Evolutionary conservation across 352 stramenopile species (phyloP), one percentile per base, ranked within the genome.

Genomic region (Globisporangium barbulae): DNA sequence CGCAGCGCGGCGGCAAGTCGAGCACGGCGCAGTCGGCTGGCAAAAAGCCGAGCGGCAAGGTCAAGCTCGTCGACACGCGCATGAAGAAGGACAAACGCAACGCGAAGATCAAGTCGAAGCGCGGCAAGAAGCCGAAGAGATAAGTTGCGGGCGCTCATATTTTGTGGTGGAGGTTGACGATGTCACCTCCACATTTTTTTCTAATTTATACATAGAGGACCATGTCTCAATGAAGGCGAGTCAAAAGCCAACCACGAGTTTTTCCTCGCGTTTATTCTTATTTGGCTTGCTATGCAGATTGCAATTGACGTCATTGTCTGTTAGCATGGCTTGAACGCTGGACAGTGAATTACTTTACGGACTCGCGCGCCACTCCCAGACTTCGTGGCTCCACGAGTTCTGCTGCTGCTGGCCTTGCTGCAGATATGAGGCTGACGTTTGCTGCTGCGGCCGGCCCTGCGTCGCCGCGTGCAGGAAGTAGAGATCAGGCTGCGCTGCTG

Each of bases 11-110:
- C 41, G 82, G 85, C 8, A 68, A 67, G 9, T 73, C 72, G 22
- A 73, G 70, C 19, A 79, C 81, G 5, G 85, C 85, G 30, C 72
- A 75, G 60, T 85, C 79, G 28, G 73, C 71, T 10, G 79, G 74
- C 56, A 96, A 96, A 75, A 96, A 96, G 70, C 75, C 72, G 19
- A 78, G 80, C 22, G 88, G 89, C 65, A 96, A 93, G 60, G 85
- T 99, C 35, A 99, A 99, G 70, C 74, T 99, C 22, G 97, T 99
- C 3, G 98, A 99, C 68, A 92, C 96, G 65, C 87, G 98, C 65
- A 98, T 99, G 91, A 99, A 98, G 81, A 98, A 83, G 65, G 97
- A 99, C 78, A 99, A 96, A 75, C 84, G 84, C 64, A 94, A 94
- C 58, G 75, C 77, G 41, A 85, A 94, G 31, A 86, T 89, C 17